These are phyloP conservation scores for Neostapfia colusana DNA, from an alignment of 176 grass and related monocot species.

Conservation along the genomic window DNA sequence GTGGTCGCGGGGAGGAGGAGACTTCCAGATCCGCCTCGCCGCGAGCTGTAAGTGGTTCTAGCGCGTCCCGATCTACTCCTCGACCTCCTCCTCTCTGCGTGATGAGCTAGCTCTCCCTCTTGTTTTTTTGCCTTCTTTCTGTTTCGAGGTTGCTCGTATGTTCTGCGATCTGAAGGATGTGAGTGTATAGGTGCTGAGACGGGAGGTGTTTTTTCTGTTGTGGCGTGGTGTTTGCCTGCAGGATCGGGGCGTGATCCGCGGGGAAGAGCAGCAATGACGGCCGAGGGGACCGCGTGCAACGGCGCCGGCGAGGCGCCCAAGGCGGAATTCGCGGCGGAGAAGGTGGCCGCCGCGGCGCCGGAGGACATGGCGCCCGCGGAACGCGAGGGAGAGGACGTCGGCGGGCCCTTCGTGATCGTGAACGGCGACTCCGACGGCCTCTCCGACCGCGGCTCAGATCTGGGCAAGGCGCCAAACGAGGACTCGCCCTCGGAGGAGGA, in stretches of 20 bases:
- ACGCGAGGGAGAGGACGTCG: slow-evolving; percentile 37
- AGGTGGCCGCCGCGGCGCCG: slow-evolving; percentile 16
- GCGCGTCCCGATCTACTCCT: not conserved
- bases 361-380: slow-evolving; percentile 32
- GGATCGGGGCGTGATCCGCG: slow-evolving; percentile 50
- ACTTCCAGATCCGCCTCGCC: slow-evolving; percentile 45
- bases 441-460: slow-evolving; percentile 44
- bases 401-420: slow-evolving; percentile 47
- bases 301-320: slow-evolving; percentile 35
- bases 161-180: slow-evolving; percentile 18
- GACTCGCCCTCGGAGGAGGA: slow-evolving; percentile 37
- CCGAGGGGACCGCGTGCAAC: slow-evolving; percentile 44
- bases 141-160: not conserved
- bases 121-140: not conserved
- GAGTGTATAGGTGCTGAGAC: not conserved
- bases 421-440: slow-evolving; percentile 53
- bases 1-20: not conserved
- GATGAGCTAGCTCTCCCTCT: not conserved
- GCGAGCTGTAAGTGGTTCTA: slow-evolving; percentile 30
- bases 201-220: not conserved
- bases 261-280: slow-evolving; percentile 51
- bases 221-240: slow-evolving; percentile 14
- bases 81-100: not conserved
- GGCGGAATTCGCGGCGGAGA: slow-evolving; percentile 41
- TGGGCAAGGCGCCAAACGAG: not conserved